Percentiles rank a stretch among this genome's conserved stretches.
phyloP scores from a whole-genome alignment of 1,284 basidiomycete species.

The Naganishia liquefaciens region DNA sequence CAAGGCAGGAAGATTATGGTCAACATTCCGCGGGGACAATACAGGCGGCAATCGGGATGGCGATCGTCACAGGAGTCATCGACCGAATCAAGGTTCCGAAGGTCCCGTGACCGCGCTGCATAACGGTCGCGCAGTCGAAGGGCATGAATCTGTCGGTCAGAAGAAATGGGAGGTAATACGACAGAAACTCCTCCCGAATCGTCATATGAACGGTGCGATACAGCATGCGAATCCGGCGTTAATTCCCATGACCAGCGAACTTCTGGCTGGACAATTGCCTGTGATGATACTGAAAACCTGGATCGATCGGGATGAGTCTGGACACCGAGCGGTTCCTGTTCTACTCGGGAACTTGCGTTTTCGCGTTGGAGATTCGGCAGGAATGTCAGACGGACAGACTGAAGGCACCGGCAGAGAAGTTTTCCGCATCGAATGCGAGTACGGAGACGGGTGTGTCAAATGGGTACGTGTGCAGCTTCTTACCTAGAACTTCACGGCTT shows the following conservation, averaged over 20 bases:
- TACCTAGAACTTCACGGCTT: neutral
- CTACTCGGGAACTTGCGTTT: conserved; percentile 62
- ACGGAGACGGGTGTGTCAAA: conserved; percentile 88
- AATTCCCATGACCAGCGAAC: conserved; percentile 80
- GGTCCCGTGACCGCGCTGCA: conserved; percentile 20
- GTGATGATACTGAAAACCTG: conserved; percentile 82
- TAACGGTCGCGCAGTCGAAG: conserved; percentile 21
- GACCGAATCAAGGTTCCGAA: neutral
- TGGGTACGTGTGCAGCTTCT: conserved; percentile 61
- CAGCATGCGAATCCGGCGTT: conserved; percentile 40
- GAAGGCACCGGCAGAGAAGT: conserved; percentile 49
- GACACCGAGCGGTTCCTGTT: conserved; percentile 76
- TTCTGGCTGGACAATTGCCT: conserved; percentile 77
- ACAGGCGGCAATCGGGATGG: neutral
- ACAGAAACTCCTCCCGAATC: conserved; percentile 40
- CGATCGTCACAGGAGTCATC: conserved; percentile 3
- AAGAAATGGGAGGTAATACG: conserved; percentile 44
- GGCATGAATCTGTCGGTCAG: conserved; percentile 35
- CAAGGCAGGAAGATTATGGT: conserved; percentile 30
- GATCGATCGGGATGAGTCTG: conserved; percentile 89
- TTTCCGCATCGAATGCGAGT: conserved; percentile 70
- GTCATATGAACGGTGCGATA: conserved; percentile 35
- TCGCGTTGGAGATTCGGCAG: conserved; percentile 51
- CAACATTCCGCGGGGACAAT: conserved; percentile 27
- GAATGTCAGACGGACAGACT: conserved; percentile 35